phyloP scores from a whole-genome alignment of 1,139 yeast genomes.

The Blastobotrys capitulatus region DNA sequence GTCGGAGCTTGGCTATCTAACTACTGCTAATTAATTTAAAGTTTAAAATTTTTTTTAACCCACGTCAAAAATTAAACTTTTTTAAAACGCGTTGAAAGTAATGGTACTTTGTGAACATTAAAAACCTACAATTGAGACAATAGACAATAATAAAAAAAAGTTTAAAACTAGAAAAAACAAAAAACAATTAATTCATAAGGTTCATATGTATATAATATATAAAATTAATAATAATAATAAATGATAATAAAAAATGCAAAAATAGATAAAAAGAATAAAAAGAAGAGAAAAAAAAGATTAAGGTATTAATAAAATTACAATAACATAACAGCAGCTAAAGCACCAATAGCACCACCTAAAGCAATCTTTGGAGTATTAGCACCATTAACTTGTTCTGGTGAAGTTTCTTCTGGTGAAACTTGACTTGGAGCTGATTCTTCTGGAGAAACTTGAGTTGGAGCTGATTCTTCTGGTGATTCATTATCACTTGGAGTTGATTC shows the following conservation, averaged over 20 bases:
- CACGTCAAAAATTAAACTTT: too few species aligned
- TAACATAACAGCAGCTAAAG: constrained; percentile 7
- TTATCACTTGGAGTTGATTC: neutral
- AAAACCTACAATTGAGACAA: neutral
- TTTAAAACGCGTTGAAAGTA: too few species aligned
- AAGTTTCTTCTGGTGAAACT: neutral
- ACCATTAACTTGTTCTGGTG: constrained; percentile 4
- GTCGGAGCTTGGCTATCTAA: too few species aligned
- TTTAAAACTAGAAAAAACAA: neutral
- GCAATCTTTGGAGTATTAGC: constrained; percentile 8
- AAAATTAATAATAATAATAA: neutral
- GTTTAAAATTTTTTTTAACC: too few species aligned
- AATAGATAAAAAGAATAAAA: neutral
- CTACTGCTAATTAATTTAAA: too few species aligned
- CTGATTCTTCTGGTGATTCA: neutral
- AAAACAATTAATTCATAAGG: neutral
- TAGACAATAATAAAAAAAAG: too few species aligned
- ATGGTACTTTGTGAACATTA: too few species aligned
- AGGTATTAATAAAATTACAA: constrained; percentile 2
- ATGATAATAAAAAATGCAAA: neutral
- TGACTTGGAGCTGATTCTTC: constrained; percentile 2
- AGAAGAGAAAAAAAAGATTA: neutral
- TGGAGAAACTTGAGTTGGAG: constrained; percentile 4
- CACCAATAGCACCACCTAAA: constrained; percentile 9
- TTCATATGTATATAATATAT: neutral